Evolutionary conservation across 352 stramenopile genomes (phyloP).

Genomic region (Pythium vanterpoolii): DNA sequence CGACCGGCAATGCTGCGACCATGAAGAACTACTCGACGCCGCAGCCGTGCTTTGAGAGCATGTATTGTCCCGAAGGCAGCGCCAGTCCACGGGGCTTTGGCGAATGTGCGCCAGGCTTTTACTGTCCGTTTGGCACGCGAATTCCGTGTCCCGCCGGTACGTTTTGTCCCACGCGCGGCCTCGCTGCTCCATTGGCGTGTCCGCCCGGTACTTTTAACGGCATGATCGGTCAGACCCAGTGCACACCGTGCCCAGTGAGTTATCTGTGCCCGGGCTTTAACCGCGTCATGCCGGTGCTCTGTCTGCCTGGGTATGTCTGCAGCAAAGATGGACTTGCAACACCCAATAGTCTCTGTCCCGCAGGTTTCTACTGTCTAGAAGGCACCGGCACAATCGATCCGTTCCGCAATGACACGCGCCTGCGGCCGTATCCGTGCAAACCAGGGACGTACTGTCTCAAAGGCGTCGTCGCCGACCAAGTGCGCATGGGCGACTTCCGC

Average conservation of each 20-base stretch:
- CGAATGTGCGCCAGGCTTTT: conserved; percentile 87
- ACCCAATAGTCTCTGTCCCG: conserved; percentile 92
- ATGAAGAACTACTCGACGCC: conserved; percentile 90
- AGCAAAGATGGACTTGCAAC: conserved; percentile 74
- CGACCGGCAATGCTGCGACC: conserved; percentile 58
- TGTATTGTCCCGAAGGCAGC: conserved; percentile 92
- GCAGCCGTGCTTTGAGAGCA: conserved; percentile 86
- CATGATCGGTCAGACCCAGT: conserved; percentile 89
- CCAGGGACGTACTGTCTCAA: conserved; percentile 95
- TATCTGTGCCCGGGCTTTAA: conserved; percentile 95
- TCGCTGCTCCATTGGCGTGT: conserved; percentile 87
- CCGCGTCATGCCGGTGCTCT: conserved; percentile 89
- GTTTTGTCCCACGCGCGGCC: conserved; percentile 87
- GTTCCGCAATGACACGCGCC: conserved; percentile 95
- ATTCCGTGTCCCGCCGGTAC: conserved; percentile 90
- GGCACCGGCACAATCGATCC: conserved; percentile 93
- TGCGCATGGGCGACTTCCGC: conserved; percentile 82
- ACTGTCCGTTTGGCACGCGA: conserved; percentile 88
- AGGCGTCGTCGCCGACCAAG: conserved; percentile 89
- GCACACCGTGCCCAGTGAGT: conserved; percentile 86
- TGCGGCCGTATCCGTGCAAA: conserved; percentile 93
- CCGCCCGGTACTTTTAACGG: conserved; percentile 92
- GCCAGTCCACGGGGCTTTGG: conserved; percentile 76
- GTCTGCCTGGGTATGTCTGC: conserved; percentile 91
- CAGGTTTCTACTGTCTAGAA: conserved; percentile 94